Conservation (phyloP, 2,329 filamentous ascomycete species). For the Exophiala bonariae region DNA sequence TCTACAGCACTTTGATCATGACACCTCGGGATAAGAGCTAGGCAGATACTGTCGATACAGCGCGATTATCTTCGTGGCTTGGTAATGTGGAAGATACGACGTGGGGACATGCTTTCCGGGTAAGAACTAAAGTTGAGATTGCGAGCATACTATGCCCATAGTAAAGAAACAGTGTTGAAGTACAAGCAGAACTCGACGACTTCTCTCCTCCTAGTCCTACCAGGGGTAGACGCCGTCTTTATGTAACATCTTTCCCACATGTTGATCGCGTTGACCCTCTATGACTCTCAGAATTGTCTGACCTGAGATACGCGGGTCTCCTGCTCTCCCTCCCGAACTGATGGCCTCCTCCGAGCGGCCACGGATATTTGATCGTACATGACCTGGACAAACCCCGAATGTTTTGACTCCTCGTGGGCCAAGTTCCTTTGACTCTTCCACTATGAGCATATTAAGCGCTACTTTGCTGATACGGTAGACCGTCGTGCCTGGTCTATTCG, state of each 20-base stretch:
- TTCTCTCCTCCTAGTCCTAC: no score
- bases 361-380: conserved; percentile 46
- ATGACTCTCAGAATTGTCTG: conserved; percentile 42
- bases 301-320: conserved; percentile 39
- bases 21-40: no score
- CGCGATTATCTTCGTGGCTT: no score
- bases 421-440: conserved; percentile 46
- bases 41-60: no score
- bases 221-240: conserved; percentile 15
- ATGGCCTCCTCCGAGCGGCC: conserved; percentile 34
- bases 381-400: conserved; percentile 47
- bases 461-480: conserved; percentile 27
- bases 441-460: conserved; percentile 51
- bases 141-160: no score
- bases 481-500: conserved; percentile 40
- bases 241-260: conserved; percentile 34
- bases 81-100: no score
- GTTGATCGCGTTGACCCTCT: conserved; percentile 42
- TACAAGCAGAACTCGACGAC: no score
- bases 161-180: no score
- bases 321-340: conserved; percentile 23
- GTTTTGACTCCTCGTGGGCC: conserved; percentile 49
- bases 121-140: no score
- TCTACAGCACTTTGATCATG: no score
- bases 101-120: no score